Percentiles rank a stretch among this genome's conserved stretches.
These are phyloP conservation scores for Acrocalymma vagum DNA, from an alignment of 2,329 filamentous ascomycete species.

Conservation along the genomic window DNA sequence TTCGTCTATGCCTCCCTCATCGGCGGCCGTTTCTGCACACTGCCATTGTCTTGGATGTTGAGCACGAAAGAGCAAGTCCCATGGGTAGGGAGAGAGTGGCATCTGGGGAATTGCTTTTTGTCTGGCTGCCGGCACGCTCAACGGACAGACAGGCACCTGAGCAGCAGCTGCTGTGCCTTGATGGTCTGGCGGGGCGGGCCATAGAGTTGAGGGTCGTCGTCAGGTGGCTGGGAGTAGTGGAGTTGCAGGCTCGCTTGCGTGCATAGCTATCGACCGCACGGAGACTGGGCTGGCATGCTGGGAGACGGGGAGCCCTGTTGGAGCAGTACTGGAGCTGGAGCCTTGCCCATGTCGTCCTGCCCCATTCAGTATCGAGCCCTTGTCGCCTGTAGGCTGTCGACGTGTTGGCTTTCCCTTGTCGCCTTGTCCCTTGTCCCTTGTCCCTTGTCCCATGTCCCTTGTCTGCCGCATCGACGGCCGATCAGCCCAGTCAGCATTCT, in stretches of 20 bases:
- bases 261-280: conserved; percentile 28
- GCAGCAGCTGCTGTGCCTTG: conserved; percentile 29
- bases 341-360: conserved; percentile 26
- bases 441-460: conserved; percentile 3
- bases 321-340: conserved; percentile 5
- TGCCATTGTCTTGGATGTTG: too few species aligned
- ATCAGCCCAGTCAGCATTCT: conserved; percentile 46
- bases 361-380: conserved; percentile 25
- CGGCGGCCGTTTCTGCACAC: conserved; percentile 22
- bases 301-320: too few species aligned
- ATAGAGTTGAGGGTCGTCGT: too few species aligned
- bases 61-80: too few species aligned
- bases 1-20: too few species aligned
- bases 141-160: conserved; percentile 15
- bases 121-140: conserved; percentile 15
- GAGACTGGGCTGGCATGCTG: not conserved
- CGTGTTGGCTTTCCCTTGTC: conserved; percentile 1
- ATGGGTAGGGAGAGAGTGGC: too few species aligned
- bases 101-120: too few species aligned
- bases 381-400: conserved; percentile 7
- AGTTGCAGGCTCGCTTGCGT: conserved; percentile 43
- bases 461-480: conserved; percentile 34
- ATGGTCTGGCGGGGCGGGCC: conserved; percentile 22
- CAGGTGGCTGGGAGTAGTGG: conserved; percentile 37
- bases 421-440: conserved; percentile 11